Evolutionary conservation across 129 eudicot species (phyloP).

Genomic region (Lactuca sativa): DNA sequence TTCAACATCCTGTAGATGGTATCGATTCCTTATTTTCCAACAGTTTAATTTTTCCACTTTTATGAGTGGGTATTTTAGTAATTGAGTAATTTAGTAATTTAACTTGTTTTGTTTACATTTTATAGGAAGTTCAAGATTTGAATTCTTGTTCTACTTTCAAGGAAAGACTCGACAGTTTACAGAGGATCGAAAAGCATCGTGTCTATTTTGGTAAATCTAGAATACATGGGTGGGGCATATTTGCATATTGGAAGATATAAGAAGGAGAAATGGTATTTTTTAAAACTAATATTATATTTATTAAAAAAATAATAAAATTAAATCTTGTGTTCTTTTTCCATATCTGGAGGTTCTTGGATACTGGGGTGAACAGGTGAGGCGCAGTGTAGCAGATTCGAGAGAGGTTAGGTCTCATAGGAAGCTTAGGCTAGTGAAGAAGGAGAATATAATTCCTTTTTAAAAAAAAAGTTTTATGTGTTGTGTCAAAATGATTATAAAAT

Average conservation of each 20-base stretch:
- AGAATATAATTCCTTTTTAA: conserved; percentile 15
- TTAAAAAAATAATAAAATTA: too few species aligned
- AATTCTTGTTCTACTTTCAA: conserved; percentile 53
- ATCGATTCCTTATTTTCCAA: conserved; percentile 53
- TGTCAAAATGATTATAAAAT: too few species aligned
- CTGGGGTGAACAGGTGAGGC: conserved; percentile 83
- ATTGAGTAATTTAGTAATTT: neutral
- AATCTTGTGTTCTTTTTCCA: too few species aligned
- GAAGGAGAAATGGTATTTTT: conserved; percentile 87
- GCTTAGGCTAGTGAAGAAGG: conserved; percentile 55
- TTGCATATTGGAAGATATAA: conserved; percentile 77
- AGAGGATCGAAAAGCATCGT: conserved; percentile 66
- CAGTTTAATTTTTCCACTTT: conserved; percentile 13
- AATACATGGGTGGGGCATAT: conserved; percentile 99
- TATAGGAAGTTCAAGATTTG: conserved; percentile 40
- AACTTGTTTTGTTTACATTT: neutral
- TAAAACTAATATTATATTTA: too few species aligned
- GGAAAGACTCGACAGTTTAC: conserved; percentile 62
- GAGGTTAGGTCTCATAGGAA: conserved; percentile 67
- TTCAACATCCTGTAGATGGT: conserved; percentile 51
- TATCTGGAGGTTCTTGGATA: conserved; percentile 81
- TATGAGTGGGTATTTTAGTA: neutral
- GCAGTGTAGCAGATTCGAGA: conserved; percentile 77
- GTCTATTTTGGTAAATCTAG: conserved; percentile 91
- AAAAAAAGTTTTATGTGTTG: too few species aligned